Evolutionary conservation across 306 rosid species (phyloP), one percentile per base, ranked within the genome.

Genomic region (Inga leiocalycina): DNA sequence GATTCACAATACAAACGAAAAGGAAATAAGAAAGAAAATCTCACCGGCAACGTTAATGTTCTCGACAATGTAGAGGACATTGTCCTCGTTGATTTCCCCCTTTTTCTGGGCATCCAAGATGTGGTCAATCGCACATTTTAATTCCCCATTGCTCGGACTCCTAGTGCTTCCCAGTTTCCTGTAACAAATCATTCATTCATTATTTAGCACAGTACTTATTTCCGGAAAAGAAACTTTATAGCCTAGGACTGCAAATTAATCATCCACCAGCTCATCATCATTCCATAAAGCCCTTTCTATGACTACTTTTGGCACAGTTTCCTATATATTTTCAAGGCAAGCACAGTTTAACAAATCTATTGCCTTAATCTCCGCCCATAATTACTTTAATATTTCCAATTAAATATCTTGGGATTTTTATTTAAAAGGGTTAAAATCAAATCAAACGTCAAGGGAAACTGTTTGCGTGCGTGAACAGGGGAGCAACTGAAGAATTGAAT

Each of bases 1-100:
- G 7, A 37, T 5, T 37, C 6, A 39, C 43, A 39, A 39, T 39
- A 39, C 22, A 54, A 54, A 17, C 61, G 4, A 54, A 37, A 24
- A 61, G 67, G 67, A 22, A n/a, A 20, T 9, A 69, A 5, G 46
- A 71, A 20, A 43, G 20, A 41, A 27, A 37, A 24, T 22, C 32
- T 12, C 81, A 93, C 98, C 98, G 14, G 98, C 96, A 10, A 93
- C 96, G 51, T 93, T 93, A 10, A 93, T 93, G 82, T 93, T 93
- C 93, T 93, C 98, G 41, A 91, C 96, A 12, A 93, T 91, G 92
- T 93, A 93, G 54, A 93, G 97, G 2, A 93, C 94, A 46, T 93
- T 93, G 82, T 93, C 96, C 78, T 93, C 98, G 81, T 87, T 93
- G 78, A 93, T 93, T 84, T 93, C 98, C 1, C 98, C 98, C 62